Base-by-base conservation (phyloP, 306 rosid species). In the Cucurbita moschata region DNA sequence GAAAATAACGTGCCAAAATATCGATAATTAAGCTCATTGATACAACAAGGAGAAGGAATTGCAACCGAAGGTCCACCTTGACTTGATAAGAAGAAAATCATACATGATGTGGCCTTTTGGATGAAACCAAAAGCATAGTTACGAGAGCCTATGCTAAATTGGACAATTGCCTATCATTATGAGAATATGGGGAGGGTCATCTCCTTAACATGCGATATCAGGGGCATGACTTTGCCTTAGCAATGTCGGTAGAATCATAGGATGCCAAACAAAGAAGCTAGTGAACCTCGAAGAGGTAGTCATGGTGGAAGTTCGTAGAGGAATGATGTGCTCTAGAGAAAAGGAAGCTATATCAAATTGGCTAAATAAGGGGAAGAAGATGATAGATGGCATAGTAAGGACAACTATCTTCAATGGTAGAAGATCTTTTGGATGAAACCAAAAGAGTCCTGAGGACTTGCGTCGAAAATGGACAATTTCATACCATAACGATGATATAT, bases 1-100 rank as follows among this genome's bases (percentile, higher is more conserved):
- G 96, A 63, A 53, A 73, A 18, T 61, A 23, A 26, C 55, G 37
- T 12, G 6, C 9, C 58, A 72, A 54, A 56, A 56, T 5, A 10
- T 9, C 8, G 0, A 14, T 40, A 40, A 42, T 73, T 56, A 57
- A 39, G 46, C 40, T 57, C n/a, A 30, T 15, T 0, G 58, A 47
- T 43, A 50, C 7, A 8, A 50, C 26, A 26, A 8, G 60, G 11
- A 4, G 18, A 13, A 12, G 14, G 54, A n/a, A 5, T 15, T 50
- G 54, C 54, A 1, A 13, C 18, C 42, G 4, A 39, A 39, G 42
- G 4, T 6, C 42, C 42, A 39, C 42, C 5, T 39, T 26, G 26
- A 26, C 26, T 26, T 26, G 26, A 26, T 26, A 26, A 26, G 26
- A 26, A 26, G 26, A 26, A 26, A 26, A 26, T 26, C 26, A 26